Base-by-base conservation (phyloP, 345 rosid genomes). In the Brassica nigra region DNA sequence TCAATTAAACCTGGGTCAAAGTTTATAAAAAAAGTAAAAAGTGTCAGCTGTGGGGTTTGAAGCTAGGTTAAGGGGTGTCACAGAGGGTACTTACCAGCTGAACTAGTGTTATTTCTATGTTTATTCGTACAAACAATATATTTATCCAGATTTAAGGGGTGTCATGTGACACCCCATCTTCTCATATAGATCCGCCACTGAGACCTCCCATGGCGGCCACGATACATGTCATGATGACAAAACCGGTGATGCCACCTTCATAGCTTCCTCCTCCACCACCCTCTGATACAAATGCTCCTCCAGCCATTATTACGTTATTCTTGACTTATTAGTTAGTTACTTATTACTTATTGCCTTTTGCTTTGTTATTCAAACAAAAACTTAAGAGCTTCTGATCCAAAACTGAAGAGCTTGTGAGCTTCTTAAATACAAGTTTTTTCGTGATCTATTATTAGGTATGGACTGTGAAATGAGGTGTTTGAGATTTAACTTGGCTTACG, bases 151-250 rank as follows among this genome's bases (percentile, higher is more conserved):
- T n/a, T n/a, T n/a, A n/a, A n/a, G n/a, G n/a, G n/a, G n/a, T n/a
- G n/a, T n/a, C n/a, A n/a, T n/a, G n/a, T n/a, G n/a, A n/a, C n/a
- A n/a, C n/a, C n/a, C n/a, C n/a, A n/a, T n/a, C n/a, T n/a, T n/a
- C n/a, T n/a, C n/a, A n/a, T n/a, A n/a, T n/a, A n/a, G n/a, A n/a
- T n/a, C n/a, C n/a, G n/a, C n/a, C n/a, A n/a, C n/a, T n/a, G 58
- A 88, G 86, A 47, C 91, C 91, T 18, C 18, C 91, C 83, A 85
- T 78, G 29, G 91, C 88, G 1, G 91, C 88, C 37, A 86, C 87
- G 33, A 88, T 1, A 67, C 88, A 88, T 1, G 89, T 78, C 36
- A 85, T 76, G 27, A 88, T 49, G 37, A 88, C 88, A 8, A 85
- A 88, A 29, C 30, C 61, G 0, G 89, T 88, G 67, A 88, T 87